Evolutionary conservation across 176 grass and related monocot genomes (phyloP), one percentile per base, ranked within the genome.

Genomic region (Pharus latifolius): DNA sequence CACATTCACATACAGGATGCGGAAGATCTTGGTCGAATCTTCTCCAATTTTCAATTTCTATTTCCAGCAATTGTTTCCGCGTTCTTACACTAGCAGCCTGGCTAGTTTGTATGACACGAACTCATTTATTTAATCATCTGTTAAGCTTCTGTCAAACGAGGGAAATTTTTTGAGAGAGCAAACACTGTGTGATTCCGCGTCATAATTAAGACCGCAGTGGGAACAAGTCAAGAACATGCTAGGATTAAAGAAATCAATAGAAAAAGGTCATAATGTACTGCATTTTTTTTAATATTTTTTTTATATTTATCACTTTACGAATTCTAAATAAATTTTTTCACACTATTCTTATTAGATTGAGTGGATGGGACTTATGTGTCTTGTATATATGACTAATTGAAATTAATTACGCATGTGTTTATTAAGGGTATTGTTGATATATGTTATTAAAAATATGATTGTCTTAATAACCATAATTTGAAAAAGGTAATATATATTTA

Each of bases 21-120:
- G 29, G 19, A 12, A 28, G 3, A 31, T 43, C 69, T 28, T 42
- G 32, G n/a, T n/a, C 31, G 29, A 47, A 72, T 56, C 59, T 51
- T 58, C 12, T 47, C 6, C 67, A 10, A 25, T 78, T 47, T 44
- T 53, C 17, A 73, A n/a, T 68, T 68, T 74, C 61, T 52, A 73
- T 60, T 46, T 17, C 54, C 35, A 31, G 20, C 69, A 85, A 69
- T 69, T 74, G 69, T 79, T 67, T 60, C 75, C 82, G 69, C 75
- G 75, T 68, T 70, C 29, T 33, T 52, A 41, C 59, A 60, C 51
- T 12, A 31, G 18, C n/a, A 44, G 11, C 48, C 48, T 27, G 31
- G 22, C 22, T 64, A 60, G n/a, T n/a, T n/a, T 60, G 54, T 35
- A 47, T 15, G 55, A 64, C 38, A 52, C 65, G 7, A 37, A 18